These are phyloP conservation scores for Lachnellula suecica DNA, from an alignment of 2,329 filamentous ascomycete genomes.

Conservation along the genomic window DNA sequence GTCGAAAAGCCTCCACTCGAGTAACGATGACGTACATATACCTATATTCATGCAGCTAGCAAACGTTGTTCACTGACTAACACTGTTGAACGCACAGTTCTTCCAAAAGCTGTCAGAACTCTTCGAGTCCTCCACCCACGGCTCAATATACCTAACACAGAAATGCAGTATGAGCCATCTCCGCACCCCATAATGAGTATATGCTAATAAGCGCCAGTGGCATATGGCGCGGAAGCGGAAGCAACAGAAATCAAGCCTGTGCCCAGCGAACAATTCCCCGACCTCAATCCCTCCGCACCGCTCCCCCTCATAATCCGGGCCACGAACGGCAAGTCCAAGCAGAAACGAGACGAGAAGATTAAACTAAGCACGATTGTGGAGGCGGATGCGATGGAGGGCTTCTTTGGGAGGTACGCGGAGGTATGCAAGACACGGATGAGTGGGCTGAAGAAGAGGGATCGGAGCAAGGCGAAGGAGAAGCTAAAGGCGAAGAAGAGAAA, in stretches of 20 bases:
- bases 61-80: slow-evolving; percentile 14
- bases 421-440: slow-evolving; percentile 88
- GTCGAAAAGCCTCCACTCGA: slow-evolving; percentile 52
- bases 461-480: slow-evolving; percentile 80
- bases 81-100: too few species aligned
- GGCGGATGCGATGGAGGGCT: slow-evolving; percentile 71
- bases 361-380: slow-evolving; percentile 84
- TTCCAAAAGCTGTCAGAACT: slow-evolving; percentile 63
- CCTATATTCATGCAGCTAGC: background rate
- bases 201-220: slow-evolving; percentile 22
- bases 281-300: slow-evolving; percentile 57
- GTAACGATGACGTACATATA: slow-evolving; percentile 60
- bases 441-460: slow-evolving; percentile 87
- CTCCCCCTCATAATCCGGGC: slow-evolving; percentile 79
- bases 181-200: slow-evolving; percentile 4
- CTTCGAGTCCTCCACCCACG: slow-evolving; percentile 69
- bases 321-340: slow-evolving; percentile 70
- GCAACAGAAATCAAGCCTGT: slow-evolving; percentile 36
- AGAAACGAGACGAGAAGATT: slow-evolving; percentile 51
- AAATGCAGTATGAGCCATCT: slow-evolving; percentile 60
- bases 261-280: slow-evolving; percentile 54
- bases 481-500: slow-evolving; percentile 66
- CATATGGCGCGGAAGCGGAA: slow-evolving; percentile 23
- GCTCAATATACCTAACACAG: slow-evolving; percentile 72
- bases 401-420: slow-evolving; percentile 85